These are phyloP conservation scores for Abrus pulchellus DNA, from an alignment of 306 rosid species.

Conservation along the genomic window DNA sequence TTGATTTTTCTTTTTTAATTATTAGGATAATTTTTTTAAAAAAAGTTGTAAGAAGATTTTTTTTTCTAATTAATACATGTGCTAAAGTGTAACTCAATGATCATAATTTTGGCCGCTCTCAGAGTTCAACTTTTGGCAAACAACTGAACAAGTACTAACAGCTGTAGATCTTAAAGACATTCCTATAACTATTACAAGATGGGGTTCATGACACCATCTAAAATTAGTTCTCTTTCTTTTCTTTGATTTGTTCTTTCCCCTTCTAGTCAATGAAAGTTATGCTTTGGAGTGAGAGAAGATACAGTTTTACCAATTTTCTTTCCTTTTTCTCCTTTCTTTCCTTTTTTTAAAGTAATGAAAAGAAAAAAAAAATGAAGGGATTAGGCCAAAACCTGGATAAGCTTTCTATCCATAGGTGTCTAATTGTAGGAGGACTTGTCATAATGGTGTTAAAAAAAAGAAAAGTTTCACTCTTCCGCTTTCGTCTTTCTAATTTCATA, in stretches of 20 bases:
- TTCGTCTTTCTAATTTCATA: slow-evolving; percentile 7
- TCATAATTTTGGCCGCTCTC: slow-evolving; percentile 48
- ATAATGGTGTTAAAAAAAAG: neutral
- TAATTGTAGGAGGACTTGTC: neutral
- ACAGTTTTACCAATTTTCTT: slow-evolving; percentile 22
- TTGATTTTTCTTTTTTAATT: too few species aligned
- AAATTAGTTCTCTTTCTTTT: slow-evolving; percentile 17
- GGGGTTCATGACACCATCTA: slow-evolving; percentile 38
- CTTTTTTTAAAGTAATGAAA: neutral
- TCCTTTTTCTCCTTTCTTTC: neutral
- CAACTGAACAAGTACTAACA: slow-evolving; percentile 42
- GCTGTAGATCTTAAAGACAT: slow-evolving; percentile 53
- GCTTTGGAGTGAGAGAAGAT: neutral
- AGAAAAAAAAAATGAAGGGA: neutral
- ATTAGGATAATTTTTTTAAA: too few species aligned
- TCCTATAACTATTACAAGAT: slow-evolving; percentile 46
- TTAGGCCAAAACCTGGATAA: slow-evolving; percentile 12
- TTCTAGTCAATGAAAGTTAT: neutral
- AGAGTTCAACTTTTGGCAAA: slow-evolving; percentile 51
- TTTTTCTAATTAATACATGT: slow-evolving; percentile 22
- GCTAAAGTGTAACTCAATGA: slow-evolving; percentile 15
- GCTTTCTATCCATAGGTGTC: neutral
- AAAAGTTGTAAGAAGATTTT: too few species aligned
- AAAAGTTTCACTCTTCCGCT: neutral
- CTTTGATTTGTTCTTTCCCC: neutral